Evolutionary conservation across 2,329 filamentous ascomycete genomes (phyloP), one percentile per base, ranked within the genome.

Genomic region (Colletotrichum liaoningense): DNA sequence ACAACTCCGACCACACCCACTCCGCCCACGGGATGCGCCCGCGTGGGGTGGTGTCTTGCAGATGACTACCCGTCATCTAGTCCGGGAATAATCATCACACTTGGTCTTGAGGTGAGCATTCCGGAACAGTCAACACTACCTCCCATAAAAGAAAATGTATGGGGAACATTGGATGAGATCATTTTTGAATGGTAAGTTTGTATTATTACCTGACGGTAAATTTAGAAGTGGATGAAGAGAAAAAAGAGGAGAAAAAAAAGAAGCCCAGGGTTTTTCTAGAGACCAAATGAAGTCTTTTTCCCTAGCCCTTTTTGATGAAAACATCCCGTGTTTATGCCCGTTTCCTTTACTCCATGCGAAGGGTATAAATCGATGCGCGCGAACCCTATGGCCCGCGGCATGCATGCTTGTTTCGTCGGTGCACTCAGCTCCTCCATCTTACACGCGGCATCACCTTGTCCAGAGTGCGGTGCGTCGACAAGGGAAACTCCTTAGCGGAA

Each of bases 341-440:
- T 70, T 73, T 66, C 67, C 60, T 35, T 70, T 73, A 73, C 71
- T 70, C 71, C 67, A 66, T 73, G 71, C 71, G 42, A 70, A 66
- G 71, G 71, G 70, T 72, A 72, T 73, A 73, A 65, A 70, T 38
- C 46, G 70, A 71, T 66, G 60, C 71, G 60, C 71, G 55, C 59
- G 35, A 49, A 60, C 49, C 62, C 9, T 58, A 14, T 6, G 56
- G 60, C 35, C 35, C 19, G 60, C 62, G 62, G 60, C 33, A 71
- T 71, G 67, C 62, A 60, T 60, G 57, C 54, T 65, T 59, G 49
- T 56, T 56, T 63, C n/a, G 19, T 62, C 56, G 56, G 42, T 63
- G n/a, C 62, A 62, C 54, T 19, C 42, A 19, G 42, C 42, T 35
- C 30, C 22, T 38, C 66, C 54, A 66, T 73, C 67, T 63, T 73